Evolutionary conservation across 2,329 filamentous ascomycete genomes (phyloP).

Genomic region (Lasiodiplodia hormozganensis): DNA sequence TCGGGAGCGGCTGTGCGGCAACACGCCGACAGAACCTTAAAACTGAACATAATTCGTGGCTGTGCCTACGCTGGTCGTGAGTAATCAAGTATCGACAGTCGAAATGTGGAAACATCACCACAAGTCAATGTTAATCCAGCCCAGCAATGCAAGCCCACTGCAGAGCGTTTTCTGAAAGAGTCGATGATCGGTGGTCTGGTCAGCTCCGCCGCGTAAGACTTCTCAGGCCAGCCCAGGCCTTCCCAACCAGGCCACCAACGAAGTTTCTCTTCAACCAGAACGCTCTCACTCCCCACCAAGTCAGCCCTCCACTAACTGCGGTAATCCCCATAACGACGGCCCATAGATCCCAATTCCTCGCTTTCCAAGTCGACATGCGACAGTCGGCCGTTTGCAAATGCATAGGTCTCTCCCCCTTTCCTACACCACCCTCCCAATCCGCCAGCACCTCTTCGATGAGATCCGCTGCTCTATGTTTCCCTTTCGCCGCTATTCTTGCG

Average conservation of each 20-base stretch:
- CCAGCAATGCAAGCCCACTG: too few relatives aligned
- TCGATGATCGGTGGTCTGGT: neutral
- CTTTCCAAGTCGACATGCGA: neutral
- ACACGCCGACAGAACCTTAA: too few relatives aligned
- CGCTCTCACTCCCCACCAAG: neutral
- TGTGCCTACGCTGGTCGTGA: too few relatives aligned
- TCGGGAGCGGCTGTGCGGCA: too few relatives aligned
- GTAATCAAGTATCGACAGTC: too few relatives aligned
- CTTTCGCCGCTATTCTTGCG: neutral
- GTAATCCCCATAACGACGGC: neutral
- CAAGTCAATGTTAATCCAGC: too few relatives aligned
- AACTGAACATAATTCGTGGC: too few relatives aligned
- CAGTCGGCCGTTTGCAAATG: neutral
- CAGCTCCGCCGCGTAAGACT: neutral
- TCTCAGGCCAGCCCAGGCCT: neutral
- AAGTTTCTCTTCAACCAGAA: neutral
- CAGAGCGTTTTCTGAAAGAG: neutral
- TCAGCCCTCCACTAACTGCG: neutral
- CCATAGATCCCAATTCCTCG: neutral
- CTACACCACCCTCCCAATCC: neutral
- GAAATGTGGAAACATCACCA: too few relatives aligned
- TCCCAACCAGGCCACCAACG: neutral
- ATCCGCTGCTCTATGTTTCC: neutral
- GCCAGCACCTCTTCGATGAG: neutral
- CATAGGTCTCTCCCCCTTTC: neutral